A percentile compares a stretch with the other conserved stretches of the same genome.
Evolutionary conservation across 2,329 filamentous ascomycete genomes (phyloP).

Genomic region (Aspergillus jensenii): DNA sequence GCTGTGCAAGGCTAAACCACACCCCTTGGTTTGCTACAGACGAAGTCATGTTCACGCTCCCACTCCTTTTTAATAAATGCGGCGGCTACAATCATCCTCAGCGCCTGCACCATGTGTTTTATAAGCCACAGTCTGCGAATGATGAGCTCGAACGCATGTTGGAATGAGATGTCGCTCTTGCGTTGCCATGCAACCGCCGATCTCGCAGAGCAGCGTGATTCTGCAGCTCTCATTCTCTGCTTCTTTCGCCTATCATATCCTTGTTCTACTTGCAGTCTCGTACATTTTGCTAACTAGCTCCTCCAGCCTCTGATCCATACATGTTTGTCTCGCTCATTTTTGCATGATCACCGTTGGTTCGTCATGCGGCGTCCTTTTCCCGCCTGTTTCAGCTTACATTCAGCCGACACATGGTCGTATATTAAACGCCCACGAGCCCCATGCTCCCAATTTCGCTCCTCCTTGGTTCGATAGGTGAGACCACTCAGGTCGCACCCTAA

Average conservation of each 20-base stretch:
- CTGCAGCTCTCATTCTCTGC: neutral
- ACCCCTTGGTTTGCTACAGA: constrained; percentile 9
- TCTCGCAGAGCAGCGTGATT: neutral
- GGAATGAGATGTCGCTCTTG: neutral
- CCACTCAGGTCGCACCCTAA: neutral
- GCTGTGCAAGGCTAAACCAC: constrained; percentile 1
- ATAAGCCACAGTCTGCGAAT: constrained; percentile 4
- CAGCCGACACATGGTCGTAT: constrained; percentile 2
- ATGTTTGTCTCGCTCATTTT: neutral
- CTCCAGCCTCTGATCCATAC: neutral
- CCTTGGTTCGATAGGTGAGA: neutral
- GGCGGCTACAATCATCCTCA: constrained; percentile 11
- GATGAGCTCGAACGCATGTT: neutral
- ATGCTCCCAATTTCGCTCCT: neutral
- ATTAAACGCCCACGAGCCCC: constrained; percentile 8
- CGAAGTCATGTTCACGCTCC: neutral
- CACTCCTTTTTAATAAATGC: neutral
- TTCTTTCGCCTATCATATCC: neutral
- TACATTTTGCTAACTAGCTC: neutral
- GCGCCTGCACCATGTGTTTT: constrained; percentile 7
- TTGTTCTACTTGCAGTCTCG: neutral
- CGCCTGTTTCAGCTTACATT: neutral
- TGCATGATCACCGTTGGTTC: neutral
- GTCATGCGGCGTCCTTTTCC: neutral
- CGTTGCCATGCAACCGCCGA: constrained; percentile 9